Conservation (phyloP, 2,329 filamentous ascomycete genomes). For the Pestalotiopsis sp. region DNA sequence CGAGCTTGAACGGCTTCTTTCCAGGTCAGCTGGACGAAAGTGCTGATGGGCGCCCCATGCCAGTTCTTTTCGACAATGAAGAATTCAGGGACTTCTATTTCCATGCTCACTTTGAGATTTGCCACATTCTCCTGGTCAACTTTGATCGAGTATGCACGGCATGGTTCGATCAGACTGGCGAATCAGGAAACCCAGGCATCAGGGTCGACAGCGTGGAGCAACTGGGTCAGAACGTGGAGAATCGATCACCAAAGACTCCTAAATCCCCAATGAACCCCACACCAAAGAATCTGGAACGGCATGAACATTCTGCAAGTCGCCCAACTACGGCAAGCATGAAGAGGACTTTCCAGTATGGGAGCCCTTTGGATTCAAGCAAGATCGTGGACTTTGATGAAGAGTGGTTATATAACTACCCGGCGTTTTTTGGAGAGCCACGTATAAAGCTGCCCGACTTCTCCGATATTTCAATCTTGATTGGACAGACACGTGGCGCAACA, state of each 20-base stretch:
- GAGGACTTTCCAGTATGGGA: constrained; percentile 14
- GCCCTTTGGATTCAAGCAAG: constrained; percentile 15
- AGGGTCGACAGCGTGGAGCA: neutral
- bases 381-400: constrained; percentile 19
- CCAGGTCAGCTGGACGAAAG: constrained; percentile 11
- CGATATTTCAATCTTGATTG: neutral
- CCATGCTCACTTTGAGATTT: constrained; percentile 15
- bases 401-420: constrained; percentile 23
- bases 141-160: neutral
- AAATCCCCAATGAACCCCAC: neutral
- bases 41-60: neutral
- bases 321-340: constrained; percentile 7
- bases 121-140: constrained; percentile 5
- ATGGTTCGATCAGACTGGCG: neutral
- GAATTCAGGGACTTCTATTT: constrained; percentile 12
- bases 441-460: neutral
- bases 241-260: neutral
- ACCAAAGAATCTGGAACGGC: neutral
- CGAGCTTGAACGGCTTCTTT: constrained; percentile 10
- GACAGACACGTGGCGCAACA: neutral
- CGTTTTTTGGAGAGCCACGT: constrained; percentile 3
- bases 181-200: neutral
- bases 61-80: neutral
- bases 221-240: neutral
- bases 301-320: neutral